Evolutionary conservation across 345 rosid species (phyloP).

Genomic region (Boechera stricta): DNA sequence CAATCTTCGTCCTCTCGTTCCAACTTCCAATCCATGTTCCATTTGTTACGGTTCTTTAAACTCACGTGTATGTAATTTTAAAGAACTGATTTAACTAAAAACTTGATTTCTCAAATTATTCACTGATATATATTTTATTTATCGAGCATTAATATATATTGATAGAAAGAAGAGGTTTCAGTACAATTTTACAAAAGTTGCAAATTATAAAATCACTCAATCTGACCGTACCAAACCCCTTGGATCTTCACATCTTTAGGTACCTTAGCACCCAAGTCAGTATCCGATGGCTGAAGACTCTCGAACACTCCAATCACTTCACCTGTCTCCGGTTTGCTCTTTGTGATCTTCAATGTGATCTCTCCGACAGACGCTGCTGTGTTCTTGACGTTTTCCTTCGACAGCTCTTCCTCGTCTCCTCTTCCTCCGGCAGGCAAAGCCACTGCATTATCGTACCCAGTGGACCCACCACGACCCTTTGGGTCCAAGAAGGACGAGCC

Average conservation of each 20-base stretch:
- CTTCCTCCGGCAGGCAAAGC: constrained; percentile 96
- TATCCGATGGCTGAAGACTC: constrained; percentile 94
- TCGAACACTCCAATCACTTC: constrained; percentile 95
- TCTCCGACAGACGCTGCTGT: constrained; percentile 67
- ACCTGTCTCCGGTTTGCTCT: constrained; percentile 84
- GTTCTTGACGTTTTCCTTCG: constrained; percentile 81
- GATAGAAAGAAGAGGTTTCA: constrained; percentile 9
- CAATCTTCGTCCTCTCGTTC: not conserved
- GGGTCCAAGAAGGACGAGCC: constrained; percentile 98
- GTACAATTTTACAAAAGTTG: constrained; percentile 16
- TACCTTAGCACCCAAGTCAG: constrained; percentile 91
- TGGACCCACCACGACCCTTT: constrained; percentile 91
- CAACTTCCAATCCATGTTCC: not conserved
- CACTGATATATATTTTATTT: not conserved
- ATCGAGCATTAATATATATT: constrained; percentile 5
- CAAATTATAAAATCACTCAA: constrained; percentile 48
- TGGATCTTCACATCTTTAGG: constrained; percentile 94
- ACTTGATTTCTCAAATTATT: constrained; percentile 6
- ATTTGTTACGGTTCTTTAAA: constrained; percentile 27
- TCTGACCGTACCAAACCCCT: constrained; percentile 96
- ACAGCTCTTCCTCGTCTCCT: constrained; percentile 90
- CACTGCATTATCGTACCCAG: constrained; percentile 89
- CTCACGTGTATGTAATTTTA: constrained; percentile 23
- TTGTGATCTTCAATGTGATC: constrained; percentile 74
- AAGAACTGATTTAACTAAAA: not conserved